Percentiles rank a stretch among this genome's conserved stretches.
Conservation (phyloP, 2,329 filamentous ascomycete species). For the Leptoxyphium fumago region DNA sequence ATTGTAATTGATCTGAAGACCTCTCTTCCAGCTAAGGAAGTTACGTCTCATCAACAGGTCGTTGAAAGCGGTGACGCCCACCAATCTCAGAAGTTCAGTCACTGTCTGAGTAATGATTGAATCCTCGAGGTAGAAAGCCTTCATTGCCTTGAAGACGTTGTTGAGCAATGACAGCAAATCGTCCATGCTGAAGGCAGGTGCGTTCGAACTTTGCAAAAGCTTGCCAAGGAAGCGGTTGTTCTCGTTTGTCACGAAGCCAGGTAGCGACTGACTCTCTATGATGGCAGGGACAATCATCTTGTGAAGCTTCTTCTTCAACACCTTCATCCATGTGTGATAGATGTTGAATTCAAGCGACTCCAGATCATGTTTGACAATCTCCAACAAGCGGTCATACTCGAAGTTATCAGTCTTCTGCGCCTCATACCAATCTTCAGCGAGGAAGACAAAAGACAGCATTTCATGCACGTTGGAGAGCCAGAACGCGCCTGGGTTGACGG, state of each 20-base stretch:
- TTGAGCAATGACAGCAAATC: constrained; percentile 91
- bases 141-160: constrained; percentile 97
- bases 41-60: constrained; percentile 94
- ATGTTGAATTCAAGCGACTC: constrained; percentile 99
- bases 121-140: constrained; percentile 93
- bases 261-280: constrained; percentile 95
- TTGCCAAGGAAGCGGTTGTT: constrained; percentile 97
- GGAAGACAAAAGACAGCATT: constrained; percentile 98
- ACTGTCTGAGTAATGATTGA: constrained; percentile 91
- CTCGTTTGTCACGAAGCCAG: constrained; percentile 96
- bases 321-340: constrained; percentile 99
- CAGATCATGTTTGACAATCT: constrained; percentile 98
- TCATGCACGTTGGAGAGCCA: constrained; percentile 99
- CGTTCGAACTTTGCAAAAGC: constrained; percentile 75
- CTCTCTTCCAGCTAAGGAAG: constrained; percentile 98
- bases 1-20: constrained; percentile 99
- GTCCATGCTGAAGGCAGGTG: constrained; percentile 98
- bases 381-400: constrained; percentile 90
- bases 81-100: constrained; percentile 80
- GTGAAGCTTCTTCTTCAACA: constrained; percentile 95
- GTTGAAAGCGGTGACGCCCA: constrained; percentile 96
- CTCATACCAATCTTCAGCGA: constrained; percentile 98
- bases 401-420: constrained; percentile 99
- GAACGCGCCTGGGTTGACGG: constrained; percentile 93
- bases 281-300: constrained; percentile 99